These are phyloP conservation scores for Primulina huaijiensis DNA, from an alignment of 257 asterid species.

Conservation along the genomic window DNA sequence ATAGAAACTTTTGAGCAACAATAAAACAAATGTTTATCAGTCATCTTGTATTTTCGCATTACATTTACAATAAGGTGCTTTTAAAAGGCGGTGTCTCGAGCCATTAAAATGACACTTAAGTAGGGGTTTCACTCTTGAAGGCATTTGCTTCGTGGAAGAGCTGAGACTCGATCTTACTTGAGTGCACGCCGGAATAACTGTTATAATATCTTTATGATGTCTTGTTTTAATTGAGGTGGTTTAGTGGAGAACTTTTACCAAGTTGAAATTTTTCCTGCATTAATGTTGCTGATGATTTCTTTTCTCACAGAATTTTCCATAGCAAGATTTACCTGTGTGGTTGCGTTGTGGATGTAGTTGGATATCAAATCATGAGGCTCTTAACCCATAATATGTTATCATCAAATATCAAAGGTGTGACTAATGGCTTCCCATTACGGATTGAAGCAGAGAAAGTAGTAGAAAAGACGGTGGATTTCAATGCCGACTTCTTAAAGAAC, in stretches of 20 bases:
- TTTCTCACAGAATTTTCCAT: background rate
- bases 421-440: conserved; percentile 63
- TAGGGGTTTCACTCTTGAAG: too few species aligned
- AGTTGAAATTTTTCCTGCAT: background rate
- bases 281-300: background rate
- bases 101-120: too few species aligned
- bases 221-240: background rate
- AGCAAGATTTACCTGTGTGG: conserved; percentile 6
- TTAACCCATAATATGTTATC: conserved; percentile 87
- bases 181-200: too few species aligned
- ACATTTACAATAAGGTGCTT: too few species aligned
- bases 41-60: too few species aligned
- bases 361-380: conserved; percentile 57
- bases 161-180: too few species aligned
- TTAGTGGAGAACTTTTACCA: background rate
- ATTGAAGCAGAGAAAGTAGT: conserved; percentile 63
- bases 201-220: background rate
- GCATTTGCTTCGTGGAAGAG: too few species aligned
- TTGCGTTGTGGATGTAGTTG: background rate
- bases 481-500: conserved; percentile 64
- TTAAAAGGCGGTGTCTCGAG: too few species aligned
- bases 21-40: too few species aligned
- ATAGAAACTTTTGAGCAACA: too few species aligned
- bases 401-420: conserved; percentile 80
- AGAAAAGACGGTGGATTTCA: conserved; percentile 63